Conservation (phyloP, 495 filamentous ascomycete genomes). For the Neurospora sp. region DNA sequence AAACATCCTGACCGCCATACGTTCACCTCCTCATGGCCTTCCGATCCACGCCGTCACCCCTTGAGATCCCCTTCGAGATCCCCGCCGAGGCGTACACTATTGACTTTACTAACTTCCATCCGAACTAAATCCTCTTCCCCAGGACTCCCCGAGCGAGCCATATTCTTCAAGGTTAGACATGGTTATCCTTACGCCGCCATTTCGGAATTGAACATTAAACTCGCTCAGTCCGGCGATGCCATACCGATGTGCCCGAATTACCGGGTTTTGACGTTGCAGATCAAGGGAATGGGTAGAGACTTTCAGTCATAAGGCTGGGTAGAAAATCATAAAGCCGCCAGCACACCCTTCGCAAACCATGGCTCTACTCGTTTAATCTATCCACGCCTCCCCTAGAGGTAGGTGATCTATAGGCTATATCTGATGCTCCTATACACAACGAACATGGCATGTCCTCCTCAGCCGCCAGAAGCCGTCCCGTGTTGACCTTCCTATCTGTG, state of each 20-base stretch:
- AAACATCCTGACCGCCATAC: not conserved
- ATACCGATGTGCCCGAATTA: not conserved
- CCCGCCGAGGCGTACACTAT: not conserved
- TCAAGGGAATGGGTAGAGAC: not conserved
- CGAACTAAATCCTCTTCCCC: not conserved
- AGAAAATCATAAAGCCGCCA: not conserved
- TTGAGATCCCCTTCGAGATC: not conserved
- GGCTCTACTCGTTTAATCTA: not conserved
- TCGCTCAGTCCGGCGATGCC: not conserved
- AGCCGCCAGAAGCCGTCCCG: not conserved
- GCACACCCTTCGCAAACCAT: not conserved
- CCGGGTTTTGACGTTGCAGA: not conserved
- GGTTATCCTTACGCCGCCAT: not conserved
- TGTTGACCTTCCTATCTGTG: not conserved
- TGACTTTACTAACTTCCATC: not conserved
- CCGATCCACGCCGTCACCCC: not conserved
- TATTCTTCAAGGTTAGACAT: not conserved
- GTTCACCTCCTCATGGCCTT: not conserved
- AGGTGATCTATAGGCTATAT: not conserved
- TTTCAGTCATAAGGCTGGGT: not conserved
- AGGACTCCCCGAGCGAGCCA: not conserved
- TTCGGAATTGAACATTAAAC: not conserved
- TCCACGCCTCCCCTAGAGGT: not conserved
- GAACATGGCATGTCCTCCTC: not conserved
- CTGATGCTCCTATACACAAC: not conserved